Percentiles rank a stretch among this genome's conserved stretches.
These are phyloP conservation scores for Barnettozyma siamensis DNA, from an alignment of 805 yeast species.

Conservation along the genomic window DNA sequence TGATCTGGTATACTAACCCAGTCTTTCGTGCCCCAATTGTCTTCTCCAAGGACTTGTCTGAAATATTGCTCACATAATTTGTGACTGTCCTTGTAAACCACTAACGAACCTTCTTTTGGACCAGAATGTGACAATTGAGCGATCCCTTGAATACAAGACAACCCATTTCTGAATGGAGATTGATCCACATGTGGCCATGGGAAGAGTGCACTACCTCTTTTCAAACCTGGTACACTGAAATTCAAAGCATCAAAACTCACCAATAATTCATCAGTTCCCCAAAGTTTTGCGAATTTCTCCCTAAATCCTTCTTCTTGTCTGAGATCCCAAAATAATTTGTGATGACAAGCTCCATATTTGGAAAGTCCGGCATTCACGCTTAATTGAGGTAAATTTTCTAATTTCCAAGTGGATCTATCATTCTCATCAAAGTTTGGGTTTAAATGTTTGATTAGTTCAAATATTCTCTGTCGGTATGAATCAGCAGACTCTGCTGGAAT, in stretches of 20 bases:
- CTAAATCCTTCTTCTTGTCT: conserved; percentile 27
- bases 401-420: conserved; percentile 26
- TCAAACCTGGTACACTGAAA: conserved; percentile 24
- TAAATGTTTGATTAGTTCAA: conserved; percentile 22
- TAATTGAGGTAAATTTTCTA: conserved; percentile 26
- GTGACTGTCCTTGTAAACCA: conserved; percentile 26
- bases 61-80: conserved; percentile 24
- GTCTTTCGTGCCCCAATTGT: conserved; percentile 23
- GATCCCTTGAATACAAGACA: conserved; percentile 31
- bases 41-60: conserved; percentile 13
- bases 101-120: conserved; percentile 28
- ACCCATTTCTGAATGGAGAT: conserved; percentile 26
- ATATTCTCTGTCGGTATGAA: conserved; percentile 19
- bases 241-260: conserved; percentile 31
- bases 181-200: conserved; percentile 33
- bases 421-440: conserved; percentile 21
- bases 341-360: conserved; percentile 25
- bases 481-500: conserved; percentile 23
- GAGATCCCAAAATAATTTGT: conserved; percentile 30
- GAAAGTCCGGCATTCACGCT: conserved; percentile 14
- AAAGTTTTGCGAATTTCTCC: conserved; percentile 24
- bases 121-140: conserved; percentile 25
- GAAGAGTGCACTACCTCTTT: conserved; percentile 7
- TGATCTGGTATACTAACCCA: conserved; percentile 17
- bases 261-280: conserved; percentile 30